phyloP scores from a whole-genome alignment of 352 stramenopile genomes.

The Plasmopara viticola region DNA sequence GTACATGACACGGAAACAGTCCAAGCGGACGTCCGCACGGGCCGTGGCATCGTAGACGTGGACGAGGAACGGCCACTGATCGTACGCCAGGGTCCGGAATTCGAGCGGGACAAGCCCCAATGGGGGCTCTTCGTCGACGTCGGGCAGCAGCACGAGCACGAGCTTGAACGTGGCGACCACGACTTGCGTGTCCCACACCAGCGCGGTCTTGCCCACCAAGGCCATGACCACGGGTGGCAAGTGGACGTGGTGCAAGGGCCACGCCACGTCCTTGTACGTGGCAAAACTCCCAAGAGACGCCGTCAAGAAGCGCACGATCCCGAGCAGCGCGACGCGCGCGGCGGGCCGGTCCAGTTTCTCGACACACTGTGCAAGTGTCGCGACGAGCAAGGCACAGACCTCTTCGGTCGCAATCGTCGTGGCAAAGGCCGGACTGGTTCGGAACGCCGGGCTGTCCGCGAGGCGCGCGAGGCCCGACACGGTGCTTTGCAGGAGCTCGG shows the following conservation, averaged over 20 bases:
- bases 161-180: constrained; percentile 55
- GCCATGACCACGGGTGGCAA: constrained; percentile 42
- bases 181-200: constrained; percentile 39
- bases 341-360: constrained; percentile 2
- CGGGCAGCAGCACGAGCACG: constrained; percentile 41
- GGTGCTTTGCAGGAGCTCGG: constrained; percentile 48
- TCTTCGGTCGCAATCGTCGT: constrained; percentile 37
- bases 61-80: constrained; percentile 42
- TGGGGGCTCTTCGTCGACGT: constrained; percentile 21
- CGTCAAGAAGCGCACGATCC: constrained; percentile 43
- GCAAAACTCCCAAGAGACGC: constrained; percentile 26
- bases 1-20: constrained; percentile 51
- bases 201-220: constrained; percentile 34
- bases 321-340: constrained; percentile 13
- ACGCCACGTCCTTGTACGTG: constrained; percentile 14
- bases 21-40: constrained; percentile 41
- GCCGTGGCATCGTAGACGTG: constrained; percentile 48
- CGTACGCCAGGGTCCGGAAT: constrained; percentile 24
- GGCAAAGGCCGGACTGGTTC: constrained; percentile 26
- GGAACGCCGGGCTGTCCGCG: constrained; percentile 37
- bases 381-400: constrained; percentile 31
- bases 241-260: constrained; percentile 30
- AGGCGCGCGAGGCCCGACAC: constrained; percentile 47
- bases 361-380: constrained; percentile 27
- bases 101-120: constrained; percentile 15